phyloP scores from a whole-genome alignment of 441 rosid genomes.

The Eruca vesicaria region DNA sequence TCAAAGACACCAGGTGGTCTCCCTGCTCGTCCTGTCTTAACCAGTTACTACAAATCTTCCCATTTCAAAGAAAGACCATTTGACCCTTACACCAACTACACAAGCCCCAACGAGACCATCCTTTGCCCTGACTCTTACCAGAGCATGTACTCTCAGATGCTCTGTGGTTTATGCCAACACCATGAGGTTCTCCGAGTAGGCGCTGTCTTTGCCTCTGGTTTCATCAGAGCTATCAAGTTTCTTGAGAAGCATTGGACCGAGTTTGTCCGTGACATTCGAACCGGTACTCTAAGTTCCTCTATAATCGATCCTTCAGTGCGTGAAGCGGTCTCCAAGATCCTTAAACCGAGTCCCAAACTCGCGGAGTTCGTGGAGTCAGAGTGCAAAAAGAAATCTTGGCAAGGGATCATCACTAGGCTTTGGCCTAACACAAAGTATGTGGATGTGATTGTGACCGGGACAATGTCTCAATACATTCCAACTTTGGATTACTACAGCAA shows the following conservation, averaged over 20 bases:
- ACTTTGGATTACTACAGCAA: slow-evolving; percentile 61
- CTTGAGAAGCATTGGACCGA: slow-evolving; percentile 71
- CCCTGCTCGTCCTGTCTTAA: slow-evolving; percentile 83
- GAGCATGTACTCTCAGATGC: slow-evolving; percentile 90
- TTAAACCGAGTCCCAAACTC: slow-evolving; percentile 65
- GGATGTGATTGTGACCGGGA: slow-evolving; percentile 72
- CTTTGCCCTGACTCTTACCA: slow-evolving; percentile 92
- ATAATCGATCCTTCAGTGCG: slow-evolving; percentile 66
- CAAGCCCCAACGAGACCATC: slow-evolving; percentile 91
- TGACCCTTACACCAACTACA: slow-evolving; percentile 90
- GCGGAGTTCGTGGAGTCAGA: slow-evolving; percentile 66
- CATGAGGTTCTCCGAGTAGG: slow-evolving; percentile 88
- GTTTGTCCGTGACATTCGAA: slow-evolving; percentile 60
- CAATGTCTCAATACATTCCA: slow-evolving; percentile 75
- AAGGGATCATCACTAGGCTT: slow-evolving; percentile 76
- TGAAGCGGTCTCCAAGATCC: slow-evolving; percentile 63
- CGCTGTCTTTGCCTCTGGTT: slow-evolving; percentile 98
- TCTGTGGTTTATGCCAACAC: slow-evolving; percentile 80
- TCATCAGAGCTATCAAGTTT: slow-evolving; percentile 86
- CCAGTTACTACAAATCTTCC: slow-evolving; percentile 82
- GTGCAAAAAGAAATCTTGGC: slow-evolving; percentile 64
- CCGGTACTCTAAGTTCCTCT: slow-evolving; percentile 54
- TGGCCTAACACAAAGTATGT: slow-evolving; percentile 96
- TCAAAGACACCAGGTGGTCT: slow-evolving; percentile 84
- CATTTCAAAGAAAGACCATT: slow-evolving; percentile 73